These are phyloP conservation scores for Gelatoporia subvermispora DNA, from an alignment of 768 basidiomycete species.

Conservation along the genomic window DNA sequence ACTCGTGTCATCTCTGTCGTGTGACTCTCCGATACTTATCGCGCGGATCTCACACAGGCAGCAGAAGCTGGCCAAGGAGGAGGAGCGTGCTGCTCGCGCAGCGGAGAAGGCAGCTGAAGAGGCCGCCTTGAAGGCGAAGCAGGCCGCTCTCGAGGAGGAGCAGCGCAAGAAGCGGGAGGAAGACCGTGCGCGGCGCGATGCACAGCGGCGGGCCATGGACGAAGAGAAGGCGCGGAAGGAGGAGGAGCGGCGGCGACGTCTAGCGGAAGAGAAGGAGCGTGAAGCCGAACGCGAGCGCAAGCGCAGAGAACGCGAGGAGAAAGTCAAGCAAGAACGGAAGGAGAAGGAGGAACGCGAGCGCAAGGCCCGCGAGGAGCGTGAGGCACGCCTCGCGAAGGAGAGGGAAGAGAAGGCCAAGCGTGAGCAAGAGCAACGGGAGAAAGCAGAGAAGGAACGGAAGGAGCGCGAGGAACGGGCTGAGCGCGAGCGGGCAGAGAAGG, in stretches of 20 bases:
- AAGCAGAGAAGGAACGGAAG: constrained; percentile 62
- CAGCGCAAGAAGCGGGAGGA: constrained; percentile 80
- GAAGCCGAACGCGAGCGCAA: constrained; percentile 73
- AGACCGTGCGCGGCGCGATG: constrained; percentile 76
- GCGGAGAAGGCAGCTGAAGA: constrained; percentile 88
- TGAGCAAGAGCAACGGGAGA: constrained; percentile 45
- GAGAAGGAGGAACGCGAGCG: constrained; percentile 63
- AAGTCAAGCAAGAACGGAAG: constrained; percentile 41
- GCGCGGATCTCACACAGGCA: constrained; percentile 43
- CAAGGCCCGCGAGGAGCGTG: constrained; percentile 59
- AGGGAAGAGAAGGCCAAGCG: constrained; percentile 36
- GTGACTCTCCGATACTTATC: background rate
- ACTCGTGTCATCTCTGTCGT: constrained; percentile 5
- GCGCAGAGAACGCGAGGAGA: constrained; percentile 72
- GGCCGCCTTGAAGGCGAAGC: constrained; percentile 70
- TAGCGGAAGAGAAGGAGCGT: constrained; percentile 76
- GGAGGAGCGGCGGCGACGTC: constrained; percentile 74
- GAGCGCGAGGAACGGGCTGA: constrained; percentile 53
- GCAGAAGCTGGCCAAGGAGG: constrained; percentile 91
- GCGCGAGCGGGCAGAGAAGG: constrained; percentile 24
- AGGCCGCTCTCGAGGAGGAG: constrained; percentile 75
- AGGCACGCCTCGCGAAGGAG: constrained; percentile 48
- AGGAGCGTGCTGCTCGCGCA: constrained; percentile 77
- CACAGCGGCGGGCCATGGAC: constrained; percentile 67
- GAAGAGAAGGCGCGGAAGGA: constrained; percentile 82